Base-by-base conservation (phyloP, 768 basidiomycete genomes). In the Xerocomus potaroensis region DNA sequence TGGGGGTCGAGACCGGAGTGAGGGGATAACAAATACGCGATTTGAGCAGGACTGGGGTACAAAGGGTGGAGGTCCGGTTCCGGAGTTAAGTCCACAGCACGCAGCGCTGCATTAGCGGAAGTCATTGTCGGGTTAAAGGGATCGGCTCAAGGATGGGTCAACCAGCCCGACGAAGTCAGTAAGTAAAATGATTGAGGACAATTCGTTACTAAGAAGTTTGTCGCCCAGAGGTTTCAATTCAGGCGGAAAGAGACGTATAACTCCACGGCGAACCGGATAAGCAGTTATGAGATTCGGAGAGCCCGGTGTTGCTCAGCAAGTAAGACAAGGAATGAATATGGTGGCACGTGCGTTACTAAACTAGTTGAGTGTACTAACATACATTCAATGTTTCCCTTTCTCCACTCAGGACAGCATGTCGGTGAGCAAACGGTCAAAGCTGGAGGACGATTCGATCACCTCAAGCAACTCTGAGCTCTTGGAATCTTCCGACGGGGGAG, bases 21-120 rank as follows among this genome's bases (percentile, higher is more conserved):
- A 0, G 82, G 70, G 31, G 81, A 79, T 55, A 91, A 73, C 36
- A 84, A 78, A 44, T 74, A 73, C 21, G 78, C 67, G 57, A 91
- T 75, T 59, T 81, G 75, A 22, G 74, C 56, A 18, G 79, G 74
- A 29, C 81, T 83, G 22, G 90, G 90, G 60, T 90, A 79, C 34
- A 91, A 65, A 36, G 90, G 90, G 60, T 84, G 78, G 42, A 92
- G 71, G 66, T 92, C 90, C 51, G 87, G 88, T 63, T 84, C 85
- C 46, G 81, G 85, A 22, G 76, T 73, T 23, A 88, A 66, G 65
- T 88, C 80, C 54, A 81, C 61, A 49, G 62, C 51, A 27, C 50
- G 57, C 43, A 70, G 57, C 38, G 63, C 54, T 40, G 60, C 45
- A 27, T 29, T 33, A 23, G 52, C 30, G 33, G 66, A 57, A 19